Evolutionary conservation across 176 grass and related monocot species (phyloP).

Genomic region (Typha latifolia): DNA sequence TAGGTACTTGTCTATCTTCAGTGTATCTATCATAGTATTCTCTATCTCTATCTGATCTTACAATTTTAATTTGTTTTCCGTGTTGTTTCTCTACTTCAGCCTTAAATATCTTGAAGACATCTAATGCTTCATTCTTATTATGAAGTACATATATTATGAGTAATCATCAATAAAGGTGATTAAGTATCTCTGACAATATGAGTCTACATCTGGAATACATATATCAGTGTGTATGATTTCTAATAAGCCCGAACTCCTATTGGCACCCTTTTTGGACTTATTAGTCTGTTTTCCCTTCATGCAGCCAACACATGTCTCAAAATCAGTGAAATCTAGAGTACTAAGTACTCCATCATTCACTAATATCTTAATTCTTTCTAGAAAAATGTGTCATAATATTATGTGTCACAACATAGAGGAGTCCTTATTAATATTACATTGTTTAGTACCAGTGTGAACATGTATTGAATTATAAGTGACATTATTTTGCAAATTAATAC

Average conservation of each 20-base stretch:
- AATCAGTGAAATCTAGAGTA: not conserved
- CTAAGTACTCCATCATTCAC: constrained; percentile 4
- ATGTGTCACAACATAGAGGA: not conserved
- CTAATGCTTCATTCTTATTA: not conserved
- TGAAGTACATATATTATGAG: too few species aligned
- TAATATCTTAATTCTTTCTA: not conserved
- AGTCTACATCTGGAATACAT: too few species aligned
- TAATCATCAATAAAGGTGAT: too few species aligned
- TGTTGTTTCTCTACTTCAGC: not conserved
- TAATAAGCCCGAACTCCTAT: too few species aligned
- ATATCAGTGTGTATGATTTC: too few species aligned
- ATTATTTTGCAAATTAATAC: too few species aligned
- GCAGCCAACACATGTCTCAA: not conserved
- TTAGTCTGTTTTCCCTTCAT: too few species aligned
- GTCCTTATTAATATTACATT: not conserved
- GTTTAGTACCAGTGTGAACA: too few species aligned
- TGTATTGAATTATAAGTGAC: too few species aligned
- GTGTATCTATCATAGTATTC: constrained; percentile 15
- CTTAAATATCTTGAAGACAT: not conserved
- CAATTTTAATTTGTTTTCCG: not conserved
- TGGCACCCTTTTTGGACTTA: too few species aligned
- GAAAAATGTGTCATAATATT: not conserved
- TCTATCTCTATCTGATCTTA: not conserved
- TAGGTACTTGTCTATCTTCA: constrained; percentile 4
- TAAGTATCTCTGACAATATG: too few species aligned